Evolutionary conservation across 768 basidiomycete species (phyloP).

Genomic region (Gloeopeniophorella convolvens): DNA sequence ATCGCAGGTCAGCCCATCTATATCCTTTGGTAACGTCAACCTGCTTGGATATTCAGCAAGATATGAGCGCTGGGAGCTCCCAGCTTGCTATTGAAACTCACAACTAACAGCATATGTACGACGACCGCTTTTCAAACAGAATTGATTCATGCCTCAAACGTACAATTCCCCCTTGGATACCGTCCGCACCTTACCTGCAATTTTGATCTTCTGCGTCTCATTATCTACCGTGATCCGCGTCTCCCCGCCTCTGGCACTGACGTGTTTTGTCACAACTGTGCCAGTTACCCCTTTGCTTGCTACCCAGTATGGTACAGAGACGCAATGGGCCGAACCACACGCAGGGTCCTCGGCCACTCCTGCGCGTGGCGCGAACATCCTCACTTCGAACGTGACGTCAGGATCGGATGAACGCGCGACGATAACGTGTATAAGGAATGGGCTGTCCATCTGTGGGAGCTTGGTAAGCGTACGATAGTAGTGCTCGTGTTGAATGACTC

Average conservation of each 20-base stretch:
- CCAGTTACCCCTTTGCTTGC: not conserved
- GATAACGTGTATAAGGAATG: constrained; percentile 4
- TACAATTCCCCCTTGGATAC: not conserved
- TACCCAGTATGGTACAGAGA: constrained; percentile 27
- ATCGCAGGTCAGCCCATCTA: too few relatives aligned
- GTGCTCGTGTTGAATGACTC: not conserved
- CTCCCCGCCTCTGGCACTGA: constrained; percentile 2
- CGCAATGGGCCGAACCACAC: constrained; percentile 26
- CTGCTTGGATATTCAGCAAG: too few relatives aligned
- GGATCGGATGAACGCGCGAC: constrained; percentile 12
- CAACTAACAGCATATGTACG: too few relatives aligned
- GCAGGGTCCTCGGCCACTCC: constrained; percentile 27
- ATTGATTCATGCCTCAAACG: too few relatives aligned
- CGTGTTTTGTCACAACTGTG: not conserved
- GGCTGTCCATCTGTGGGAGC: too few relatives aligned
- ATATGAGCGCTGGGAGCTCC: too few relatives aligned
- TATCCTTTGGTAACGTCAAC: too few relatives aligned
- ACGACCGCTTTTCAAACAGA: too few relatives aligned
- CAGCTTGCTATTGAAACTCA: too few relatives aligned
- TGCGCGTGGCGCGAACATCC: constrained; percentile 23
- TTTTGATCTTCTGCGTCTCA: not conserved
- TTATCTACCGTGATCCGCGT: not conserved
- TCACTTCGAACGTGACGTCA: constrained; percentile 21
- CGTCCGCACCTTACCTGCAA: not conserved
- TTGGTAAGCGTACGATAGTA: too few relatives aligned